Percentiles rank a stretch among this genome's conserved stretches.
These are phyloP conservation scores for Butyriboletus loyo DNA, from an alignment of 768 basidiomycete genomes.

Conservation along the genomic window DNA sequence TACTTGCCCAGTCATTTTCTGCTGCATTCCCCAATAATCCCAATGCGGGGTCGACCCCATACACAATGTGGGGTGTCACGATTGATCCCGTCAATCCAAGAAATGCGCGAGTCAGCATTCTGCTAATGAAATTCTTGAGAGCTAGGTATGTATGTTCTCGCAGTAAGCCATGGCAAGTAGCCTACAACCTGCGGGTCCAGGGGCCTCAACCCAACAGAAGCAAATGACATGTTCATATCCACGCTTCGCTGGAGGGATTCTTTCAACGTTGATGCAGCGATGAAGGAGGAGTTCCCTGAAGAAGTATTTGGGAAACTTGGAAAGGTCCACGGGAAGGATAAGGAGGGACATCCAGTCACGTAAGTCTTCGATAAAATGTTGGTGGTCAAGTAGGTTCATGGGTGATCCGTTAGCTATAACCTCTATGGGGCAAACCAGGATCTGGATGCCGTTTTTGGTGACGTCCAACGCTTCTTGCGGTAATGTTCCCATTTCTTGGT, in stretches of 20 bases:
- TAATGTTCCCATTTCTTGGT: constrained; percentile 21
- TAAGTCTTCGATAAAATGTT: constrained; percentile 34
- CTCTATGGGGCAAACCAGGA: constrained; percentile 71
- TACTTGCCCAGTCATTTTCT: constrained; percentile 52
- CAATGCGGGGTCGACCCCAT: constrained; percentile 47
- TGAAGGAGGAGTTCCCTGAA: constrained; percentile 59
- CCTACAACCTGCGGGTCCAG: constrained; percentile 28
- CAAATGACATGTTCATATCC: constrained; percentile 61
- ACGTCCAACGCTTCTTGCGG: constrained; percentile 75
- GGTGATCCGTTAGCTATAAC: constrained; percentile 54
- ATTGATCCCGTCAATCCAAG: constrained; percentile 55
- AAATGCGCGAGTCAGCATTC: constrained; percentile 67
- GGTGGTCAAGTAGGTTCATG: background rate
- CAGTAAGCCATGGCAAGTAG: background rate
- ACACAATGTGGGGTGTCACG: constrained; percentile 68
- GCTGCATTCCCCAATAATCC: constrained; percentile 60
- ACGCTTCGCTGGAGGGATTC: constrained; percentile 71
- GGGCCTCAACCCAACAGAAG: constrained; percentile 50
- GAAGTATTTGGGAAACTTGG: constrained; percentile 66
- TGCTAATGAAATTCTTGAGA: constrained; percentile 79
- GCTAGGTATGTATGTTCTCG: constrained; percentile 48
- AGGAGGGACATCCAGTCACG: constrained; percentile 66
- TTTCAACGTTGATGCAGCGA: constrained; percentile 57
- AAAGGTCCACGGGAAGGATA: constrained; percentile 66
- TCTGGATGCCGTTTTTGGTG: constrained; percentile 68